Percentiles rank a stretch among this genome's conserved stretches.
phyloP scores from a whole-genome alignment of 495 filamentous ascomycete species.

The Mycothermus thermophilus region DNA sequence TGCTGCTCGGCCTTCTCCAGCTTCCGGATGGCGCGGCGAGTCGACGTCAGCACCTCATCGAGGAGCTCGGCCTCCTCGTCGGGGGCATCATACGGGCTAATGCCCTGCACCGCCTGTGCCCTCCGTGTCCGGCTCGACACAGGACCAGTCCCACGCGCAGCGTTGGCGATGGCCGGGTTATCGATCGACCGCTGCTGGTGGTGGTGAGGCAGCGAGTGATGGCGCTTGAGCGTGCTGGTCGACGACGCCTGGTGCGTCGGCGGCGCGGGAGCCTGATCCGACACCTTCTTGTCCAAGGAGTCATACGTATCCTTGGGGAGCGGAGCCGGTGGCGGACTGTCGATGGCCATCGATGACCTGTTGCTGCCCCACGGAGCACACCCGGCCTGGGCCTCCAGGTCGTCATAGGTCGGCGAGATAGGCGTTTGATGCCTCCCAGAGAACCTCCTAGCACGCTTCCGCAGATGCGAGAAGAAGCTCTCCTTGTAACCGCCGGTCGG shows the following conservation, averaged over 20 bases:
- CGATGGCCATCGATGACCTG: slow-evolving; percentile 70
- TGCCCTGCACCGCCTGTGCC: slow-evolving; percentile 59
- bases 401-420: slow-evolving; percentile 59
- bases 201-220: slow-evolving; percentile 66
- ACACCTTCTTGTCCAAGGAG: slow-evolving; percentile 58
- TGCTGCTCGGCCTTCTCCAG: slow-evolving; percentile 37
- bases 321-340: slow-evolving; percentile 40
- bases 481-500: slow-evolving; percentile 65
- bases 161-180: slow-evolving; percentile 36
- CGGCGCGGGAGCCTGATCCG: slow-evolving; percentile 44
- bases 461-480: slow-evolving; percentile 92
- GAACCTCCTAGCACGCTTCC: slow-evolving; percentile 83
- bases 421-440: slow-evolving; percentile 78
- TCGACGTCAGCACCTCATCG: slow-evolving; percentile 55
- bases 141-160: slow-evolving; percentile 40
- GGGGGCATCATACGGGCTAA: slow-evolving; percentile 83
- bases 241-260: slow-evolving; percentile 41
- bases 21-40: slow-evolving; percentile 35
- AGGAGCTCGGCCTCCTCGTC: slow-evolving; percentile 94
- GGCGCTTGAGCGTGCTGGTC: slow-evolving; percentile 42
- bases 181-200: slow-evolving; percentile 52
- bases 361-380: slow-evolving; percentile 79
- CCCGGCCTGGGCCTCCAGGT: slow-evolving; percentile 81
- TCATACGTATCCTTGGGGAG: slow-evolving; percentile 47
- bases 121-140: slow-evolving; percentile 75